These are phyloP conservation scores for Cantharellus cinnabarinus DNA, from an alignment of 768 basidiomycete species.

Conservation along the genomic window DNA sequence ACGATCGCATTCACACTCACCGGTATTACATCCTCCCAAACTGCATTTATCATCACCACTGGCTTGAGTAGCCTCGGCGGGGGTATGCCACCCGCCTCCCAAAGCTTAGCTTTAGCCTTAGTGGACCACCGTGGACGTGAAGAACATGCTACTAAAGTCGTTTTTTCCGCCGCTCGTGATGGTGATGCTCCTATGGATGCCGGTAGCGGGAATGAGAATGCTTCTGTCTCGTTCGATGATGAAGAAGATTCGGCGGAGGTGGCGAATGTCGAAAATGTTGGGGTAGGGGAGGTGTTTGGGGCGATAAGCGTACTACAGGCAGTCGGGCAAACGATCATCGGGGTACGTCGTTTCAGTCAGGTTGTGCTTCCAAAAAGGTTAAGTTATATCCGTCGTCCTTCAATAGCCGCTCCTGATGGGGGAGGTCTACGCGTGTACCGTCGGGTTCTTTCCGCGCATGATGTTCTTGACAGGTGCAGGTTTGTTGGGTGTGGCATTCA, in stretches of 20 bases:
- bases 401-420: conserved; percentile 5
- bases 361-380: background rate
- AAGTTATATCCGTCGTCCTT: background rate
- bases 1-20: background rate
- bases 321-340: background rate
- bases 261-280: background rate
- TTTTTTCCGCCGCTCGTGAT: too few species aligned
- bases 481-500: background rate
- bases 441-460: conserved; percentile 2
- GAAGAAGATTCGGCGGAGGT: too few species aligned
- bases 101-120: conserved; percentile 2
- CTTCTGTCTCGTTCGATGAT: too few species aligned
- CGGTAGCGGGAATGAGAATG: too few species aligned
- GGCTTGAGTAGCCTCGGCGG: conserved; percentile 1
- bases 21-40: background rate
- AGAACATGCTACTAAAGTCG: too few species aligned
- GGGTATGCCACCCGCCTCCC: conserved; percentile 3
- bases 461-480: conserved; percentile 1
- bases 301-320: conserved; percentile 6
- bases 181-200: too few species aligned
- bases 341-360: background rate
- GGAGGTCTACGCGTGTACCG: conserved; percentile 3
- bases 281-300: conserved; percentile 3
- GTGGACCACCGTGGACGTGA: background rate
- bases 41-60: background rate